Evolutionary conservation across 768 basidiomycete genomes (phyloP).

Genomic region (Lactarius deliciosus): DNA sequence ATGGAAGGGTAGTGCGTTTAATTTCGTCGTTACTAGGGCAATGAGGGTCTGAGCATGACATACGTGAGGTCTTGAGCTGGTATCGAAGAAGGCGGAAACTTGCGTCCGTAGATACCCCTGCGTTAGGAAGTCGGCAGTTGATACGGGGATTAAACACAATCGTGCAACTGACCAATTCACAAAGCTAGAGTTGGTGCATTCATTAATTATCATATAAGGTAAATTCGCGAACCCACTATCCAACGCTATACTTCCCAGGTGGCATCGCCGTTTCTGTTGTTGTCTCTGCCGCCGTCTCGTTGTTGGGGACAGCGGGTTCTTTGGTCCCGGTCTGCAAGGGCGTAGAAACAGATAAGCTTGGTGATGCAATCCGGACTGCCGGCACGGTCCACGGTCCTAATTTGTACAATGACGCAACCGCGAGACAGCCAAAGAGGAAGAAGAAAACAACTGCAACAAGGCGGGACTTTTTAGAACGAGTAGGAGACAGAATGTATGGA

Average conservation of each 20-base stretch:
- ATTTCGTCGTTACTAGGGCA: conserved; percentile 22
- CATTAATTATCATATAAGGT: conserved; percentile 16
- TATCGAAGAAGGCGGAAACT: conserved; percentile 83
- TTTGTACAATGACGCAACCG: conserved; percentile 23
- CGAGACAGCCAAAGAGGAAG: conserved; percentile 17
- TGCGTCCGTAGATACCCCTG: conserved; percentile 95
- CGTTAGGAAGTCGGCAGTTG: conserved; percentile 8
- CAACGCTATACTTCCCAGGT: conserved; percentile 65
- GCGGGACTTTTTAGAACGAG: conserved; percentile 15
- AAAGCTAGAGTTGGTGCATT: conserved; percentile 47
- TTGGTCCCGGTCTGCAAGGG: conserved; percentile 7
- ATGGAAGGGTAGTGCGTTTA: neutral
- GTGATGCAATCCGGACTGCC: conserved; percentile 1
- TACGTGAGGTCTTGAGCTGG: conserved; percentile 86
- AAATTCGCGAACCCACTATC: conserved; percentile 58
- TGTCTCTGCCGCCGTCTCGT: conserved; percentile 29
- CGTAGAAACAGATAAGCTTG: conserved; percentile 7
- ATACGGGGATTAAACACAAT: conserved; percentile 13
- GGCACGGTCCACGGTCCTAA: conserved; percentile 26
- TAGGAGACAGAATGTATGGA: neutral
- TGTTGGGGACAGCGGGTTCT: conserved; percentile 4
- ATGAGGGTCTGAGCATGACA: conserved; percentile 33
- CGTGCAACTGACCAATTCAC: conserved; percentile 62
- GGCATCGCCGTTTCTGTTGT: conserved; percentile 36
- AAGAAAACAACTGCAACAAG: conserved; percentile 10